Base-by-base conservation (phyloP, 805 yeast genomes). In the Saccharomycopsis sp. region DNA sequence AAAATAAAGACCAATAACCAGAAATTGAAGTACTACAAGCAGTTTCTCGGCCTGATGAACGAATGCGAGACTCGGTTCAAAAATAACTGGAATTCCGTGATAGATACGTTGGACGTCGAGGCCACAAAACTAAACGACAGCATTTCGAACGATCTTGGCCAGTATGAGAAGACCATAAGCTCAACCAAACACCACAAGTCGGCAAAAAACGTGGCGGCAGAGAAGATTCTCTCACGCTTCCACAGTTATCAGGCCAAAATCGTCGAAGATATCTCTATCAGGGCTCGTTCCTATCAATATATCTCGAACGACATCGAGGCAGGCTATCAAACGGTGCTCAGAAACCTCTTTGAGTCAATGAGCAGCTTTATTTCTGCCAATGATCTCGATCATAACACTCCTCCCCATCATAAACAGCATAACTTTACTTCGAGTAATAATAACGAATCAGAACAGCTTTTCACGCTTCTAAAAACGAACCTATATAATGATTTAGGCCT, bases 1-100 rank as follows among this genome's bases (percentile, higher is more conserved):
- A 19, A 9, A 14, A 53, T 60, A 8, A 55, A 55, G 47, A 14
- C n/a, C 5, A 41, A 53, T 20, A 77, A 15, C 96, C 98, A 51
- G 93, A 97, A 68, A 96, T 87, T 14, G 96, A 86, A 94, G 96
- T 92, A 69, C 92, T 93, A 55, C 82, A 81, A 65, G 90, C 97
- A 58, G 90, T 79, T 62, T 97, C 81, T 76, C 78, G 93, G 79
- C 94, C 99, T 57, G 93, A 20, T 56, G 23, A 51, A 56, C 35
- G 50, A 56, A 20, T 25, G 52, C 19, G 55, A 29, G 15, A 41
- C 25, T 29, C 17, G 35, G 8, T 56, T 56, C 35, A 42, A 42
- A 3, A 47, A 51, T 34, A 52, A 50, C 12, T 56, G 58, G 58
- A 34, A 56, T 14, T 23, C 54, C 15, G 54, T 44, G 19, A 51